A percentile compares a stretch with the other conserved stretches of the same genome.
phyloP scores from a whole-genome alignment of 202 grass and related monocot genomes.

The Eragrostis tef region DNA sequence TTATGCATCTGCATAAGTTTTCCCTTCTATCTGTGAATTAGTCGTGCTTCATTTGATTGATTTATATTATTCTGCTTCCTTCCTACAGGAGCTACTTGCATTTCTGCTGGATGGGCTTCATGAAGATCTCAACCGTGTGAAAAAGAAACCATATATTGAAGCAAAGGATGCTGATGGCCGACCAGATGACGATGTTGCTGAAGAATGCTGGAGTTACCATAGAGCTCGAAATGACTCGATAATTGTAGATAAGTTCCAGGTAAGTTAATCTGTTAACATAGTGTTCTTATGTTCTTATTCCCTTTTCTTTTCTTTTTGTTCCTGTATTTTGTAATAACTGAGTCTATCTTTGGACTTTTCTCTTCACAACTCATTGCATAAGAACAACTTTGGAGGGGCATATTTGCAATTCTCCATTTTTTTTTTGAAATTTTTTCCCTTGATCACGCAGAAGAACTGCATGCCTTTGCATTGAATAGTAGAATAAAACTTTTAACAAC shows the following conservation, averaged over 20 bases:
- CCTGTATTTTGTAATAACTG: not conserved
- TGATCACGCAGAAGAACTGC: not conserved
- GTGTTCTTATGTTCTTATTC: not conserved
- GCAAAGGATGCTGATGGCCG: constrained; percentile 84
- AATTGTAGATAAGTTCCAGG: constrained; percentile 97
- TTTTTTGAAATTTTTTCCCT: not conserved
- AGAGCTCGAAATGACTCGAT: constrained; percentile 97
- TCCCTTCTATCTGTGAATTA: not conserved
- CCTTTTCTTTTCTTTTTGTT: not conserved
- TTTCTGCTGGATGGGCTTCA: constrained; percentile 98
- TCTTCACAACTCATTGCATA: not conserved
- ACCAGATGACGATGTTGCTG: constrained; percentile 83
- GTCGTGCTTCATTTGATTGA: constrained; percentile 30
- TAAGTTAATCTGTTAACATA: constrained; percentile 25
- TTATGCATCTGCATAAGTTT: not conserved
- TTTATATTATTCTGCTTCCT: constrained; percentile 33
- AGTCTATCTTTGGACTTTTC: not conserved
- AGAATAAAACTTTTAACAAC: not conserved
- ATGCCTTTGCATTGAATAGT: not conserved
- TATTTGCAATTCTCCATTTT: not conserved
- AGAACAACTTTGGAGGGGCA: not conserved
- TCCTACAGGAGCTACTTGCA: constrained; percentile 81
- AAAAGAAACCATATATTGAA: constrained; percentile 98
- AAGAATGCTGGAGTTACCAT: constrained; percentile 94
- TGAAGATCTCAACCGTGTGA: constrained; percentile 99